Base-by-base conservation (phyloP, 805 yeast species). In the Pichia phayaonensis region DNA sequence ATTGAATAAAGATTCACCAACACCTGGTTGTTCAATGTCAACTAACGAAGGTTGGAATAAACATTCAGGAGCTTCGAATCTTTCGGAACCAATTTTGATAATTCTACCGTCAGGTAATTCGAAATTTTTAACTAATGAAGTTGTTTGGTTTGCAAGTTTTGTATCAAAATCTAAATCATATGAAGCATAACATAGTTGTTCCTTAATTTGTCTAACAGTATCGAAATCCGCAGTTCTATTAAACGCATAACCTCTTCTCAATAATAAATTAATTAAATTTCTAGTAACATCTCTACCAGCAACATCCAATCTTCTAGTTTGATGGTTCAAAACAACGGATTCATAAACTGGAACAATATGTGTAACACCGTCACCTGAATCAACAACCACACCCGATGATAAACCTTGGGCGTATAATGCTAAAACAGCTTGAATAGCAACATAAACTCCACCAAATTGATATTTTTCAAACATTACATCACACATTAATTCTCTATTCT, bases 241-340 rank as follows among this genome's bases (percentile, higher is more conserved):
- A 72, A 94, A 92, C 3, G 98, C 97, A 68, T 94, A 94, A 44
- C 99, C 99, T 60, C 97, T 83, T 70, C 98, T 88, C 55, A 95
- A 79, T 61, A 94, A 74, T 57, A 94, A 74, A 61, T 85, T 94
- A 69, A 94, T 90, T 70, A 94, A 76, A 69, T 94, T 89, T 63
- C 97, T 81, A n/a, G 99, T 94, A 45, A 94, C 97, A 64, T 94
- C 99, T 68, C 99, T 81, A 60, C 99, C 99, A 5, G 99, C 99
- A 54, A 94, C 96, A 67, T 94, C 97, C 60, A 94, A 74, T 66
- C 99, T 82, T 63, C 84, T 80, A 20, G 97, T 92, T 61, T 89
- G 75, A 68, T 94, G 98, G 67, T 88, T 92, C 65, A 94, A 78
- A n/a, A 94, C 99, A 42, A 88, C 96, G 6, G 95, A 84, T 71